Percentiles rank a stretch among this genome's conserved stretches.
phyloP scores from a whole-genome alignment of 2,329 filamentous ascomycete genomes.

The Lachnellula suecica region DNA sequence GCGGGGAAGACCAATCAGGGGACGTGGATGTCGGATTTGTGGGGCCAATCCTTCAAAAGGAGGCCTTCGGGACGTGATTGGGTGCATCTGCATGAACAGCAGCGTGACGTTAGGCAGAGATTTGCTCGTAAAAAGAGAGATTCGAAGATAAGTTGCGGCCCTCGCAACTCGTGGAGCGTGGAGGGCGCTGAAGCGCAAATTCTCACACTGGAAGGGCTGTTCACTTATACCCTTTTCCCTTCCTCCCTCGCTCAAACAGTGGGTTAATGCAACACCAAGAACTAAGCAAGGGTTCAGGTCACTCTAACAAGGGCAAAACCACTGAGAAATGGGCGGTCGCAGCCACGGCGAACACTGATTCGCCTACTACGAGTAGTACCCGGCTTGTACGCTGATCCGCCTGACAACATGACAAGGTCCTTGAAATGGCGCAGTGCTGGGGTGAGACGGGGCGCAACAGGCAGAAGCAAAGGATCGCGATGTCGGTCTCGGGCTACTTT shows the following conservation, averaged over 20 bases:
- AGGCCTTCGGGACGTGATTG: slow-evolving; percentile 7
- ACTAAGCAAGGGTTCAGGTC: slow-evolving; percentile 13
- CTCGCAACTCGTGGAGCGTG: background rate
- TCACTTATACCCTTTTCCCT: slow-evolving; percentile 15
- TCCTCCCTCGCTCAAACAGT: slow-evolving; percentile 11
- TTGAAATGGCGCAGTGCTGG: slow-evolving; percentile 18
- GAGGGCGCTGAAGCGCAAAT: background rate
- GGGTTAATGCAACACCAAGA: slow-evolving; percentile 19
- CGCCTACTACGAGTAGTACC: slow-evolving; percentile 4
- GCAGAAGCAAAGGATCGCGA: slow-evolving; percentile 16
- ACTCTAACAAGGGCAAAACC: slow-evolving; percentile 14
- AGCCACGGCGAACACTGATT: slow-evolving; percentile 16
- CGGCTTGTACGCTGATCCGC: slow-evolving; percentile 17
- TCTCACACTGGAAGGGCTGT: slow-evolving; percentile 3
- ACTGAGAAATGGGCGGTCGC: slow-evolving; percentile 2
- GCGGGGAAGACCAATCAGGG: slow-evolving; percentile 14
- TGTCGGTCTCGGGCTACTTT: background rate
- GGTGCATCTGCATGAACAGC: slow-evolving; percentile 11
- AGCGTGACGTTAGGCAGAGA: slow-evolving; percentile 1
- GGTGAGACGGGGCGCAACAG: slow-evolving; percentile 13
- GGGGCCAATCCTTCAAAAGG: background rate
- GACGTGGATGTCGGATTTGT: slow-evolving; percentile 11
- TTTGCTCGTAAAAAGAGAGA: background rate
- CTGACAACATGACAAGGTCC: slow-evolving; percentile 16
- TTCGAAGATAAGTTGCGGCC: slow-evolving; percentile 2